Conservation (phyloP, 2,329 filamentous ascomycete genomes). For the Claviceps monticola region DNA sequence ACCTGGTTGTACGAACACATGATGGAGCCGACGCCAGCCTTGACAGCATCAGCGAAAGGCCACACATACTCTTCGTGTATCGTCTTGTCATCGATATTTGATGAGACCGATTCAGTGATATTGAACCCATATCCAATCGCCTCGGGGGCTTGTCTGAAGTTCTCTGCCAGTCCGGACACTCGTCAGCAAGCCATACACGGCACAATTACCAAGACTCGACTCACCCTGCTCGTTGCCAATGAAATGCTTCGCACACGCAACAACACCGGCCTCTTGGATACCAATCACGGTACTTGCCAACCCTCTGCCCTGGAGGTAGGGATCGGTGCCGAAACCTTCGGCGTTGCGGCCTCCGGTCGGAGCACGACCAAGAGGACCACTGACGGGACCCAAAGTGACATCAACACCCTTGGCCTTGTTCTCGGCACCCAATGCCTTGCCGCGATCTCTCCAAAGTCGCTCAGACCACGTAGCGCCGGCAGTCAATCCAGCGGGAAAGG, state of each 20-base stretch:
- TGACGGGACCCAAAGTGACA: conserved; percentile 44
- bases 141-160: conserved; percentile 52
- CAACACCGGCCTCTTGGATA: conserved; percentile 68
- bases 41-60: conserved; percentile 63
- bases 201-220: neutral
- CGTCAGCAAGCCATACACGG: neutral
- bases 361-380: conserved; percentile 32
- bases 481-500: conserved; percentile 66
- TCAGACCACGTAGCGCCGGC: conserved; percentile 76
- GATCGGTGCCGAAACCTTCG: conserved; percentile 58
- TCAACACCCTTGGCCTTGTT: conserved; percentile 65
- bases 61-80: conserved; percentile 66
- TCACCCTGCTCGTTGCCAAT: conserved; percentile 55
- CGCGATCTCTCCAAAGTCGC: conserved; percentile 43
- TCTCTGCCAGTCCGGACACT: conserved; percentile 31
- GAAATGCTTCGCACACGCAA: conserved; percentile 72
- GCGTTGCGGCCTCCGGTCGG: conserved; percentile 42
- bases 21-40: conserved; percentile 48
- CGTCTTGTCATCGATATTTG: conserved; percentile 58
- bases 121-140: conserved; percentile 40
- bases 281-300: conserved; percentile 63
- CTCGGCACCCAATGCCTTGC: conserved; percentile 40
- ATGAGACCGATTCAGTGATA: conserved; percentile 44
- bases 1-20: conserved; percentile 64
- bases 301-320: conserved; percentile 57